Conservation (phyloP, 1,139 yeast species). For the Taiozyma onychis region DNA sequence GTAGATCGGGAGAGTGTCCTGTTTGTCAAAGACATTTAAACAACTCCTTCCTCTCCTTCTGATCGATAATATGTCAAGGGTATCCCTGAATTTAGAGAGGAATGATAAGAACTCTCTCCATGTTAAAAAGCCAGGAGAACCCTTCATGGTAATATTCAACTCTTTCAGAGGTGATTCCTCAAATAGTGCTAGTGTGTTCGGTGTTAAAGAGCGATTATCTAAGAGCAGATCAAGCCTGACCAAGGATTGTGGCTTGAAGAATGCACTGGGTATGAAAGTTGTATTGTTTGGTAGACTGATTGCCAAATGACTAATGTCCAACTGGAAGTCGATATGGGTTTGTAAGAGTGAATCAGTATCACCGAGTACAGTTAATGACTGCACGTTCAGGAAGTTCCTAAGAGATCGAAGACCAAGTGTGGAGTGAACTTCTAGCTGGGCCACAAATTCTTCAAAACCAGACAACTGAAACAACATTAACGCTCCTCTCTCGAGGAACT, state of each 20-base stretch:
- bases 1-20: background rate
- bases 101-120: background rate
- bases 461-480: background rate
- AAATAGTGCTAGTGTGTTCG: background rate
- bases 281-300: background rate
- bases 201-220: constrained; percentile 3
- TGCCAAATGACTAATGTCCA: background rate
- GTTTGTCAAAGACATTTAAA: background rate
- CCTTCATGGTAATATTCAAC: constrained; percentile 10
- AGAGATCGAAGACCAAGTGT: background rate
- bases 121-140: background rate
- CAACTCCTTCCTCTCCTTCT: background rate
- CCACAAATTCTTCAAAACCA: constrained; percentile 3
- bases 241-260: background rate
- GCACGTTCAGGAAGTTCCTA: background rate
- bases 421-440: constrained; percentile 11
- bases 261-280: constrained; percentile 1
- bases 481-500: background rate
- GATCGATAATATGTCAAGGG: constrained; percentile 1
- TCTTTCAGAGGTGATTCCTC: constrained; percentile 5
- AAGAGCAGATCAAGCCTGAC: constrained; percentile 15
- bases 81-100: constrained; percentile 1
- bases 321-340: background rate
- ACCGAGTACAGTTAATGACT: constrained; percentile 14
- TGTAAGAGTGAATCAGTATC: background rate